Base-by-base conservation (phyloP, 495 filamentous ascomycete genomes). In the Paragyromitra xinjiangensis region DNA sequence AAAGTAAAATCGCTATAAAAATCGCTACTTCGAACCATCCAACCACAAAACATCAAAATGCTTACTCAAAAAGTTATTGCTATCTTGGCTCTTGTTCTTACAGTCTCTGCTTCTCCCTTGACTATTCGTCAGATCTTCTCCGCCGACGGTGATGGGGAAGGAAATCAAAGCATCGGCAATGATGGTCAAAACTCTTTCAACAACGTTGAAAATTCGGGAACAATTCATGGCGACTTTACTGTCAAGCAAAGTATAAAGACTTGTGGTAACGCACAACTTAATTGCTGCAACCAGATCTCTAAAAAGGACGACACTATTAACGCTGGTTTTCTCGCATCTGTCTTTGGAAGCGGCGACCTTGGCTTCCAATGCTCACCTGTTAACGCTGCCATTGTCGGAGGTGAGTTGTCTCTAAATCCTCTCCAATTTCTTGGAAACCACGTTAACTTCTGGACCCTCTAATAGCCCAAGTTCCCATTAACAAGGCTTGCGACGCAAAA, bases 251-350 rank as follows among this genome's bases (percentile, higher is more conserved):
- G 67, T 19, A 45, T 44, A 1, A 53, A 48, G 16, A 56, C 56
- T 22, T 76, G 73, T 40, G 73, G 73, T 11, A 76, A 76, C 22
- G 34, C 45, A 6, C 73, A 76, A 24, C 67, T 76, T 29, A 74
- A 74, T 42, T 74, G 71, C 16, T 74, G 71, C 55, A 74, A 74
- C 29, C 6, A 22, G 0, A 22, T 74, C 1, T 16, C 4, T 0
- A 50, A 48, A 39, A 59, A 62, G 45, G 71, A 26, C n/a, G 29
- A 74, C 48, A 76, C 56, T 42, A 14, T 2, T 42, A 69, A 69
- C 40, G 6, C 29, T 48, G 51, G 53, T 39, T 0, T 73, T 6
- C 39, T 67, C 6, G 62, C 34, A 26, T 56, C 63, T 14, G 11
- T 73, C 7, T 40, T 67, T 0, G 53, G 40, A 24, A 51, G 62